phyloP scores from a whole-genome alignment of 176 grass and related monocot species.

The Lolium multiflorum region DNA sequence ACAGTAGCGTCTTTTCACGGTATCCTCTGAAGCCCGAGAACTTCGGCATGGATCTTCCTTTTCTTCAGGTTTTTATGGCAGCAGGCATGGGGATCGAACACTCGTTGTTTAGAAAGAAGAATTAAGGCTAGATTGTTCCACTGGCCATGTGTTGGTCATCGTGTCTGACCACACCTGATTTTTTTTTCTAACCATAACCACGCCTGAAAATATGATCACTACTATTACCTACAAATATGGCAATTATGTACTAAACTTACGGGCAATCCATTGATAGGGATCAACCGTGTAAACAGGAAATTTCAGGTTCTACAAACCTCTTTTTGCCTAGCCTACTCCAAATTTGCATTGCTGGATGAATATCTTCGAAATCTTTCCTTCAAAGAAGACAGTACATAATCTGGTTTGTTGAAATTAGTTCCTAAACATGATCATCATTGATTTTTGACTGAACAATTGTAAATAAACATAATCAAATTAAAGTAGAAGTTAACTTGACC shows the following conservation, averaged over 20 bases:
- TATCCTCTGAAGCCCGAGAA: constrained; percentile 1
- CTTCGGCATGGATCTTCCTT: not conserved
- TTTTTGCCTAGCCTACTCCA: too few species aligned
- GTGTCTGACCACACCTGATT: not conserved
- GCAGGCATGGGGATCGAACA: not conserved
- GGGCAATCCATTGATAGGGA: too few species aligned
- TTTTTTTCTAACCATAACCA: too few species aligned
- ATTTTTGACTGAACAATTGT: not conserved
- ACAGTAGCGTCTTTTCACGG: not conserved
- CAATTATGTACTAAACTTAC: too few species aligned
- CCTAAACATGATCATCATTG: not conserved
- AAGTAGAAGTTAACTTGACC: not conserved
- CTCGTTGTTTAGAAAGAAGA: not conserved
- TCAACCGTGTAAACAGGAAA: too few species aligned
- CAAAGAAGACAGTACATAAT: too few species aligned
- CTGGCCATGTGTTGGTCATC: constrained; percentile 16
- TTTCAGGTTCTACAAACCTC: too few species aligned
- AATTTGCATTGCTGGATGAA: too few species aligned
- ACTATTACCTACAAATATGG: too few species aligned
- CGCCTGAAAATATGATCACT: too few species aligned
- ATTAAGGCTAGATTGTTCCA: constrained; percentile 20
- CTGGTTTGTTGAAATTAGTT: not conserved
- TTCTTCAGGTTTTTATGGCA: constrained; percentile 30
- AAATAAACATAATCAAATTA: not conserved
- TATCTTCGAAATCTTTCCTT: too few species aligned